Base-by-base conservation (phyloP, 2,329 filamentous ascomycete species). In the Neocucurbitaria cava region DNA sequence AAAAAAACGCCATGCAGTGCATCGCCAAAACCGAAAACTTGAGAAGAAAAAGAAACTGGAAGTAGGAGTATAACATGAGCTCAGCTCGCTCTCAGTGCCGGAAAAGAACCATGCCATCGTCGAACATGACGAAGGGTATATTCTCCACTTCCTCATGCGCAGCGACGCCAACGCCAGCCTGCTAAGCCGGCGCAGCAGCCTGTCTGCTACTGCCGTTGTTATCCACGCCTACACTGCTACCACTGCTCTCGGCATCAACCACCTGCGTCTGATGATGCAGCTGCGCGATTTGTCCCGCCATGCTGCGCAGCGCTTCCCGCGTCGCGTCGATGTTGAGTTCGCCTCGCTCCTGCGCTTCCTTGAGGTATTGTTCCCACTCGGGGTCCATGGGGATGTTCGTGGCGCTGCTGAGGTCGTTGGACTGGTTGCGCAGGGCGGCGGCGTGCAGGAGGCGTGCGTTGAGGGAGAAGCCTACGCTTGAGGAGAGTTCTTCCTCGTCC, bases 341-440 rank as follows among this genome's bases (percentile, higher is more conserved):
- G 51, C 87, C 87, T 5, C 83, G 81, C 66, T 90, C 88, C 44
- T 88, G 83, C 39, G 85, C 87, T 65, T 87, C 86, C 74, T 90
- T 90, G 56, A 90, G 78, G 84, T 87, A 91, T 71, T 89, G 87
- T 72, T 91, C 88, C 87, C 87, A 90, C 64, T 88, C 87, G 58
- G 89, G 87, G 67, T 90, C 88, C 61, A 90, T 81, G 23, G 85
- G 81, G 42, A 83, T 81, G 15, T 82, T 81, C 58, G 87, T 84
- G 15, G 46, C 47, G 39, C 86, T 40, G 18, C 18, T 24, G 3
- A 24, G 36, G 18, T 40, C 41, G 15, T 28, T 30, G 11, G 21
- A 87, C 3, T 85, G 83, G 59, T 87, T 85, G 50, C 85, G 83
- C 42, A 85, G 81, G 15, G 86, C 87, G 7, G 85, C 87, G 43